Evolutionary conservation across 2,329 filamentous ascomycete species (phyloP).

Genomic region (Curvularia verruculosa): DNA sequence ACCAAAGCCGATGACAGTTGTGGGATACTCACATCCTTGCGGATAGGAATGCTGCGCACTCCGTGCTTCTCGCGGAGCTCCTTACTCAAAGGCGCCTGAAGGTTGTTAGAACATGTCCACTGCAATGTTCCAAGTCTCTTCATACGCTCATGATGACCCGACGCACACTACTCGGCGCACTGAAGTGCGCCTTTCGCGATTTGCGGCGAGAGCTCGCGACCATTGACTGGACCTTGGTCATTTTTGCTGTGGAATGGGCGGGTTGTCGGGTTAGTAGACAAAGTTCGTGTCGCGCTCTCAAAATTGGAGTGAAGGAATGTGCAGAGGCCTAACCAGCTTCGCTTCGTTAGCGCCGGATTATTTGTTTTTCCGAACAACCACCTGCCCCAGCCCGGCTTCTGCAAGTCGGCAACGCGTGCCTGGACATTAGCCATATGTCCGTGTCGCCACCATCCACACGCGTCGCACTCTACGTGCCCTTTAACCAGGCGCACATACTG

Average conservation of each 20-base stretch:
- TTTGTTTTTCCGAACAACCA: conserved; percentile 16
- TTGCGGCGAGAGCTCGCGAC: conserved; percentile 89
- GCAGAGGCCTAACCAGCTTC: conserved; percentile 13
- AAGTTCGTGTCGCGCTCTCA: conserved; percentile 25
- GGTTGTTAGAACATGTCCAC: conserved; percentile 40
- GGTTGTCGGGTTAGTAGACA: conserved; percentile 42
- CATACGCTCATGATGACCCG: conserved; percentile 83
- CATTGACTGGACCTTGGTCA: conserved; percentile 71
- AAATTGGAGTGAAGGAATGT: conserved; percentile 25
- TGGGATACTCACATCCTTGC: conserved; percentile 73
- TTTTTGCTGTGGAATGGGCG: conserved; percentile 57
- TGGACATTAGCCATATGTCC: not conserved
- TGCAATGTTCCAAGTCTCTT: conserved; percentile 67
- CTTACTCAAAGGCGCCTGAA: conserved; percentile 58
- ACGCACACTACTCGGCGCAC: conserved; percentile 90
- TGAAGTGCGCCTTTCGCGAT: conserved; percentile 98
- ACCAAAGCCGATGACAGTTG: conserved; percentile 4
- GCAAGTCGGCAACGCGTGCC: conserved; percentile 3
- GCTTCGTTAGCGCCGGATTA: conserved; percentile 24
- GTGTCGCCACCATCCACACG: conserved; percentile 11
- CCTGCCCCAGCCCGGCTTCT: too few species aligned
- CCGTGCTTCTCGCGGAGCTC: conserved; percentile 99
- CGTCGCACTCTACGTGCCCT: conserved; percentile 6
- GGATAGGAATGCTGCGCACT: conserved; percentile 87
- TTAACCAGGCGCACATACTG: not conserved